These are phyloP conservation scores for Trichoderma lentiforme DNA, from an alignment of 2,329 filamentous ascomycete species.

Conservation along the genomic window DNA sequence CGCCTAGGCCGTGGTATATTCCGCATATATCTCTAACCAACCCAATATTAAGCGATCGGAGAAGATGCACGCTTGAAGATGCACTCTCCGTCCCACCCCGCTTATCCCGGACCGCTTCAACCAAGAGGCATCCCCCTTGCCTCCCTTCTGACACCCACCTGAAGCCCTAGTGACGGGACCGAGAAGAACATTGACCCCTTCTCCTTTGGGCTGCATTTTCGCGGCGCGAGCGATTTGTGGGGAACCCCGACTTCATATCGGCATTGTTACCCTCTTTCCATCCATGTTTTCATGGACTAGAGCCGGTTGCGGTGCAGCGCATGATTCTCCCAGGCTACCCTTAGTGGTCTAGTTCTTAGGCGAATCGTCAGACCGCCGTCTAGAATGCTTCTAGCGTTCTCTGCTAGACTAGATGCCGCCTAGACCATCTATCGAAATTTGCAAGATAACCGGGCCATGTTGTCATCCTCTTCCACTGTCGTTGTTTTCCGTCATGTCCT, in stretches of 20 bases:
- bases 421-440: background rate
- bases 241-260: slow-evolving; percentile 11
- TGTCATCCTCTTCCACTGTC: background rate
- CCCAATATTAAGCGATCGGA: slow-evolving; percentile 12
- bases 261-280: background rate
- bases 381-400: slow-evolving; percentile 13
- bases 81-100: slow-evolving; percentile 4
- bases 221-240: background rate
- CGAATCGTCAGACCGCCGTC: slow-evolving; percentile 10
- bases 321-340: slow-evolving; percentile 1
- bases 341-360: background rate
- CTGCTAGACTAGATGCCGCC: background rate
- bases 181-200: background rate
- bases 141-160: background rate
- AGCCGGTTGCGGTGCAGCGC: background rate
- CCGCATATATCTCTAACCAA: background rate
- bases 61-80: slow-evolving; percentile 11
- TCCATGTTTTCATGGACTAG: background rate
- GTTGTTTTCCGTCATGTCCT: background rate
- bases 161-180: slow-evolving; percentile 1
- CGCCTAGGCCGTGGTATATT: background rate
- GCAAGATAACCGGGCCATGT: slow-evolving; percentile 15
- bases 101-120: slow-evolving; percentile 3
- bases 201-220: background rate
- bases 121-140: background rate